phyloP scores from a whole-genome alignment of 768 basidiomycete genomes.

The Chiua virens region DNA sequence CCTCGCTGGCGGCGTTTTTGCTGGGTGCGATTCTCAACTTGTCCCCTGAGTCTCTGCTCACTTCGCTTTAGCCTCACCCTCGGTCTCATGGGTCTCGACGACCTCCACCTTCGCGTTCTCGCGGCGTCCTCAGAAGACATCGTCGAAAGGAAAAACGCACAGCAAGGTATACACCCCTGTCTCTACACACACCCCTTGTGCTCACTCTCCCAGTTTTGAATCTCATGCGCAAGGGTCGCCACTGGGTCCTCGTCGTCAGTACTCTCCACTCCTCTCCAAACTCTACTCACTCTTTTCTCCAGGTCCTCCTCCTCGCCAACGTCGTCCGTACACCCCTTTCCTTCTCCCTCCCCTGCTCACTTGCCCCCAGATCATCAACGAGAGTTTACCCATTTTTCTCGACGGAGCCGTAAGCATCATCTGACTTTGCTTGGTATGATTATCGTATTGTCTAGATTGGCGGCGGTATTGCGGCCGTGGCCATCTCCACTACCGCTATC shows the following conservation, averaged over 20 bases:
- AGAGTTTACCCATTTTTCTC: slow-evolving; percentile 80
- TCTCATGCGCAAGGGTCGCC: slow-evolving; percentile 65
- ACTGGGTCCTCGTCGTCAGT: slow-evolving; percentile 91
- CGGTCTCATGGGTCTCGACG: slow-evolving; percentile 92
- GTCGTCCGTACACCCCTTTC: slow-evolving; percentile 53
- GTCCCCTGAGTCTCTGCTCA: not conserved
- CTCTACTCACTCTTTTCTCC: slow-evolving; percentile 1
- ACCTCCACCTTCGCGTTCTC: slow-evolving; percentile 85
- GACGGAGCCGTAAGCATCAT: slow-evolving; percentile 57
- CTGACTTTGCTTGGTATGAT: slow-evolving; percentile 55
- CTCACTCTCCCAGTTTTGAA: slow-evolving; percentile 43
- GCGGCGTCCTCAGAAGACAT: slow-evolving; percentile 76
- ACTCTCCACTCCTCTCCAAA: not conserved
- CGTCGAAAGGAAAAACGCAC: slow-evolving; percentile 66
- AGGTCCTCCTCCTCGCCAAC: slow-evolving; percentile 87
- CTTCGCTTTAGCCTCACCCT: slow-evolving; percentile 65
- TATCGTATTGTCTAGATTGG: slow-evolving; percentile 40
- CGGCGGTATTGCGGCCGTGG: slow-evolving; percentile 74
- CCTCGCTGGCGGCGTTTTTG: slow-evolving; percentile 86
- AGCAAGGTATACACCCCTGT: slow-evolving; percentile 48
- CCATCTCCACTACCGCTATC: slow-evolving; percentile 65
- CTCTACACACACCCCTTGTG: not conserved
- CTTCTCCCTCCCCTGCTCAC: not conserved
- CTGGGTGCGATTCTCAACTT: slow-evolving; percentile 58
- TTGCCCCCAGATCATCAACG: slow-evolving; percentile 65